Evolutionary conservation across 208 protist genomes (phyloP).

Genomic region (Leishmania martiniquensis): DNA sequence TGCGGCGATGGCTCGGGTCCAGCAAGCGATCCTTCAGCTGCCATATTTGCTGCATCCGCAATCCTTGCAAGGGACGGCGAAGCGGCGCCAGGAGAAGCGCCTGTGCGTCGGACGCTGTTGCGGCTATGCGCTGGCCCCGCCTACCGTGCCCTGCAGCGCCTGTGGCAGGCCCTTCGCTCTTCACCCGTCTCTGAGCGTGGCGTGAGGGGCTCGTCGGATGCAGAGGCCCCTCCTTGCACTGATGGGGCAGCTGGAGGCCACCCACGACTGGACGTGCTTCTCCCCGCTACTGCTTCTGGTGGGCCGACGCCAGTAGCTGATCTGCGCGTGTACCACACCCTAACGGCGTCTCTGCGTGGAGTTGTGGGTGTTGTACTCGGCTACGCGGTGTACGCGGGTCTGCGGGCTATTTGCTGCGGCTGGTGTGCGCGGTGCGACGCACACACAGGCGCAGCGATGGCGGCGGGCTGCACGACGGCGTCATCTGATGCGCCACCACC

Average conservation of each 20-base stretch:
- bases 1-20: not conserved
- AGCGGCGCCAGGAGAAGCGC: not conserved
- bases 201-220: not conserved
- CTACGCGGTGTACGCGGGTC: slow-evolving; percentile 17
- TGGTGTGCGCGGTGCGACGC: not conserved
- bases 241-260: not conserved
- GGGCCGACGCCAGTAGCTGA: not conserved
- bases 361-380: slow-evolving; percentile 20
- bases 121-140: slow-evolving; percentile 13
- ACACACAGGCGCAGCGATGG: not conserved
- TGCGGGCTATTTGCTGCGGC: not conserved
- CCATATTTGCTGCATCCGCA: not conserved
- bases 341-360: slow-evolving; percentile 18
- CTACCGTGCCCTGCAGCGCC: slow-evolving; percentile 21
- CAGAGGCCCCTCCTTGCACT: not conserved
- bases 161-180: slow-evolving; percentile 15
- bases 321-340: slow-evolving; percentile 12
- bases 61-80: not conserved
- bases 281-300: not conserved
- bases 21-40: not conserved
- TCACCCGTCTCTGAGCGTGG: slow-evolving; percentile 1
- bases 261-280: slow-evolving; percentile 21
- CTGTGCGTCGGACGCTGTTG: slow-evolving; percentile 15
- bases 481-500: not conserved
- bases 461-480: not conserved